Percentiles rank a stretch among this genome's conserved stretches.
phyloP scores from a whole-genome alignment of 352 stramenopile species.

The Pythium grandisporangium region DNA sequence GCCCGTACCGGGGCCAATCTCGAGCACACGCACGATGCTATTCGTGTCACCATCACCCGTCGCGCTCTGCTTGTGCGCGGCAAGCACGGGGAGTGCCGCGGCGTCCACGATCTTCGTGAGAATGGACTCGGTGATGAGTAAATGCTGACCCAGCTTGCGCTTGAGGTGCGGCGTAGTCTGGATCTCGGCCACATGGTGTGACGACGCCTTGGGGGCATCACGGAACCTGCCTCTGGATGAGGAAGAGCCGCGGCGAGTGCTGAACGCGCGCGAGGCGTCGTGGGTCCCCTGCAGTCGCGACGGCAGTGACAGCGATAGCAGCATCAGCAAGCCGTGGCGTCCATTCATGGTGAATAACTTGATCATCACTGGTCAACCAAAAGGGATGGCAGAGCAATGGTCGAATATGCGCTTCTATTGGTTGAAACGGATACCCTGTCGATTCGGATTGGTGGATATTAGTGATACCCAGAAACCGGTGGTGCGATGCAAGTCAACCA shows the following conservation, averaged over 20 bases:
- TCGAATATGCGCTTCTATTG: too few species aligned
- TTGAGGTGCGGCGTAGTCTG: constrained; percentile 61
- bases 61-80: background rate
- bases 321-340: background rate
- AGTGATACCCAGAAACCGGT: too few species aligned
- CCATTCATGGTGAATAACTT: constrained; percentile 4
- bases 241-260: background rate
- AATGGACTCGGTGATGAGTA: constrained; percentile 58
- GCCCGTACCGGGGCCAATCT: constrained; percentile 78
- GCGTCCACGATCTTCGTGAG: constrained; percentile 57
- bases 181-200: constrained; percentile 32
- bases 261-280: background rate
- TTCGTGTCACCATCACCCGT: too few species aligned
- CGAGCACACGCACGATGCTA: constrained; percentile 42
- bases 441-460: too few species aligned
- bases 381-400: too few species aligned
- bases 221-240: constrained; percentile 5
- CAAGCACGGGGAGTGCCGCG: constrained; percentile 27
- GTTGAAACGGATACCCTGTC: too few species aligned
- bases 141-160: constrained; percentile 75
- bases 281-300: background rate
- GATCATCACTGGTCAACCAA: background rate
- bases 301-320: background rate
- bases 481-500: too few species aligned
- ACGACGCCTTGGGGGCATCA: background rate